Conservation (phyloP, 805 yeast genomes). For the Allodekkera sacchari region DNA sequence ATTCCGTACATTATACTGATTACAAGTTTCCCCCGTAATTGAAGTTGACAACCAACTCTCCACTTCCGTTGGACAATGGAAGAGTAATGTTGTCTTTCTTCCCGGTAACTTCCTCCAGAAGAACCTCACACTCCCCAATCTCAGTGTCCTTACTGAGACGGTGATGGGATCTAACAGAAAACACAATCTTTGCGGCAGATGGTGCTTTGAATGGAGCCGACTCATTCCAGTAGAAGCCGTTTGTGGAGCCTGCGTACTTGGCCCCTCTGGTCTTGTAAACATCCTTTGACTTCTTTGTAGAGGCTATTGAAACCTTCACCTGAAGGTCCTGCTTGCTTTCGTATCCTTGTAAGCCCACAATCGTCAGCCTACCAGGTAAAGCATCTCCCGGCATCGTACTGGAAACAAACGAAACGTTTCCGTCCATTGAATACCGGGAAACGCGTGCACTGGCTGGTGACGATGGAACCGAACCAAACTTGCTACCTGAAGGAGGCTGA, state of each 20-base stretch:
- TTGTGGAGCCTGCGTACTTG: conserved; percentile 37
- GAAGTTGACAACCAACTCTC: conserved; percentile 31
- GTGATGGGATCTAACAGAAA: conserved; percentile 60
- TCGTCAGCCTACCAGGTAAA: conserved; percentile 46
- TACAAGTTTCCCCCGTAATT: too few relatives aligned
- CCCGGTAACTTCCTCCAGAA: conserved; percentile 42
- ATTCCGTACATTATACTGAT: too few relatives aligned
- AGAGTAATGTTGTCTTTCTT: conserved; percentile 33
- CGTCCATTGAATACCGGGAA: conserved; percentile 21
- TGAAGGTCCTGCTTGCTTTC: conserved; percentile 26
- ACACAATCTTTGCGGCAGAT: conserved; percentile 47
- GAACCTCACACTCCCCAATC: conserved; percentile 50
- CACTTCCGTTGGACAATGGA: conserved; percentile 30
- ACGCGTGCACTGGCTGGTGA: conserved; percentile 12
- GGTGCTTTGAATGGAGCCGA: conserved; percentile 59
- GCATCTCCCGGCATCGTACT: conserved; percentile 29
- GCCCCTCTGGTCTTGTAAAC: conserved; percentile 55
- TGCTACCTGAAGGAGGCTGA: conserved; percentile 1
- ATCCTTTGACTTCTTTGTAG: conserved; percentile 38
- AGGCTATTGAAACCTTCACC: conserved; percentile 42
- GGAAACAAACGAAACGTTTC: conserved; percentile 24
- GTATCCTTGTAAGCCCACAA: conserved; percentile 29
- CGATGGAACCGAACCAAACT: conserved; percentile 4
- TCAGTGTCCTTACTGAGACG: conserved; percentile 63
- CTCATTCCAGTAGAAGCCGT: conserved; percentile 51